A percentile compares a stretch with the other conserved stretches of the same genome.
phyloP scores from a whole-genome alignment of 176 grass and related monocot species.

The Elaeis guineensis region DNA sequence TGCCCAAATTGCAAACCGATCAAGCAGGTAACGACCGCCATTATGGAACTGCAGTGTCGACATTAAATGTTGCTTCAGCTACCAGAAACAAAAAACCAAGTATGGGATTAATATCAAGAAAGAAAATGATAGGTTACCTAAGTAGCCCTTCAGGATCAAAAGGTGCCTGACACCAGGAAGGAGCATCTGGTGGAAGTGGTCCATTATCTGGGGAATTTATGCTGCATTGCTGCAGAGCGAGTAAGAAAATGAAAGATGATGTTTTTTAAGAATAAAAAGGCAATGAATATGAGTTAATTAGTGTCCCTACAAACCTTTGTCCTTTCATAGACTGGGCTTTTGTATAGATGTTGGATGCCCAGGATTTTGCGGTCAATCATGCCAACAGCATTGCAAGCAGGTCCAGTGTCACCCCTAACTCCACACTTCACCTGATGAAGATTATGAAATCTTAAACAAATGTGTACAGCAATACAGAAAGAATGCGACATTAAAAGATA shows the following conservation, averaged over 20 bases:
- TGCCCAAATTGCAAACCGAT: slow-evolving; percentile 94
- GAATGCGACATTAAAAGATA: no score
- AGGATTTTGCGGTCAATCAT: slow-evolving; percentile 83
- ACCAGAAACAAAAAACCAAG: neutral
- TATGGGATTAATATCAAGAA: neutral
- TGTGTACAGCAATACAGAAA: no score
- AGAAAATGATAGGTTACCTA: slow-evolving; percentile 32
- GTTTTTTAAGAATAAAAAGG: no score
- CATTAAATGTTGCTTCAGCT: neutral
- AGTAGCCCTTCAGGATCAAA: slow-evolving; percentile 96
- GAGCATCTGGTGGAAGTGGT: slow-evolving; percentile 46
- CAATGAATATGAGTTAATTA: no score
- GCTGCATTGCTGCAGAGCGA: slow-evolving; percentile 56
- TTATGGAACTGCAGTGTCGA: slow-evolving; percentile 53
- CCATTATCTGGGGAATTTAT: slow-evolving; percentile 57
- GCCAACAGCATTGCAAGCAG: slow-evolving; percentile 76
- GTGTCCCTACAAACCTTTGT: slow-evolving; percentile 36
- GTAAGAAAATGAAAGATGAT: neutral
- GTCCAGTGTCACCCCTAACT: slow-evolving; percentile 59
- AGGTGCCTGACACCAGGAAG: slow-evolving; percentile 91
- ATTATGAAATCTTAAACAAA: neutral
- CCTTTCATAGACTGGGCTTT: slow-evolving; percentile 62
- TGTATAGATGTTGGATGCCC: slow-evolving; percentile 72
- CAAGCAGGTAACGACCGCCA: slow-evolving; percentile 86
- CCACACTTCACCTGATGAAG: slow-evolving; percentile 68